Evolutionary conservation across 192 early-diverging fungal genomes (phyloP).

Genomic region (Umbelopsis ramanniana): DNA sequence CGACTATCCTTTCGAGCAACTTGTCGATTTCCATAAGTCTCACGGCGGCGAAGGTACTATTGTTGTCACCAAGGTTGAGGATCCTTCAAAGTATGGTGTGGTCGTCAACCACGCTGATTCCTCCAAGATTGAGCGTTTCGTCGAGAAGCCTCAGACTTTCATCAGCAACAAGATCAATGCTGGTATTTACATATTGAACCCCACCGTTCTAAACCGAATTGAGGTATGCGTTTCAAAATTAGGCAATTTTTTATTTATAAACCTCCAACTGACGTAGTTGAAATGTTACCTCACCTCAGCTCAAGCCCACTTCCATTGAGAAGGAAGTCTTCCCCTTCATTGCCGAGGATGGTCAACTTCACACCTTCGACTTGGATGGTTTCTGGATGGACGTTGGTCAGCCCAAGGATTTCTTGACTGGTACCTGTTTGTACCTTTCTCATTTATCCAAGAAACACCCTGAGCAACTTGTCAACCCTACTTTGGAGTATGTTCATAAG

Average conservation of each 20-base stretch:
- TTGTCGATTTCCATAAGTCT: conserved; percentile 87
- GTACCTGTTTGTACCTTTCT: conserved; percentile 90
- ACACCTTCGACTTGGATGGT: conserved; percentile 92
- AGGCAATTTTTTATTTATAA: conserved; percentile 18
- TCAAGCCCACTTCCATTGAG: conserved; percentile 97
- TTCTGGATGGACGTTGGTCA: conserved; percentile 99
- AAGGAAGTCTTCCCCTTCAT: conserved; percentile 96
- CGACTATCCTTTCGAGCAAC: conserved; percentile 93
- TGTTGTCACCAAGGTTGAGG: conserved; percentile 94
- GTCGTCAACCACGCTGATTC: conserved; percentile 82
- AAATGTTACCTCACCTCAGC: conserved; percentile 41
- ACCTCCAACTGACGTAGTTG: conserved; percentile 12
- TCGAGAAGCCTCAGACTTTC: conserved; percentile 96
- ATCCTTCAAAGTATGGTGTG: conserved; percentile 99
- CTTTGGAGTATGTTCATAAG: conserved; percentile 68
- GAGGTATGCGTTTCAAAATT: conserved; percentile 49
- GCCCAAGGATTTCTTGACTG: conserved; percentile 97
- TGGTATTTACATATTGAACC: conserved; percentile 98
- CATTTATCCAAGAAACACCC: conserved; percentile 82
- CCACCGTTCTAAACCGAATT: conserved; percentile 88
- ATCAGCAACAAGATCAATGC: conserved; percentile 99
- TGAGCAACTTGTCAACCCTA: conserved; percentile 68
- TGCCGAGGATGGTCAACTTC: conserved; percentile 85
- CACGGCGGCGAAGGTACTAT: conserved; percentile 97
- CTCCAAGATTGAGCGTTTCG: conserved; percentile 89